Base-by-base conservation (phyloP, 2,329 filamentous ascomycete genomes). In the Ophiognomonia clavigignenti-juglandacearum region DNA sequence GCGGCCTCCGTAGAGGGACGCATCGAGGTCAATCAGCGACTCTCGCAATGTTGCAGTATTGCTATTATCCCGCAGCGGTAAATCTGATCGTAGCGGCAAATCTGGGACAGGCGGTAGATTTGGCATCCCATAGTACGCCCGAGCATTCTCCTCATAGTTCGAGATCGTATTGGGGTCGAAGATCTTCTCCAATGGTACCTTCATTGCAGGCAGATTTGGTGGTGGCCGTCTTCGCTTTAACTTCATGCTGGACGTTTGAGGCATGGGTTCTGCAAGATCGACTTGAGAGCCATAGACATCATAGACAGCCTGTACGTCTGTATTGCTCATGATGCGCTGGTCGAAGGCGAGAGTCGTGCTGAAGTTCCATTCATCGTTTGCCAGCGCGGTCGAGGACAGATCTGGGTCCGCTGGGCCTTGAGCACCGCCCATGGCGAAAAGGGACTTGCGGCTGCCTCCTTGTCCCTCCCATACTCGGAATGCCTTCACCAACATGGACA, bases 401-500 rank as follows among this genome's bases (percentile, higher is more conserved):
- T 75, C 70, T 13, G 66, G 58, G 39, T 66, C 66, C 2, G 65
- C 64, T 11, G 74, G 70, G 2, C 69, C 74, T 53, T 81, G 77
- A 2, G 80, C 81, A 48, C 81, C 82, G 19, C 77, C 77, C 3
- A 72, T 64, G 6, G 73, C 73, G 53, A 85, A 85, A 1, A 85
- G 68, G 14, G 82, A 85, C 53, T 78, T 79, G 38, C 87, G 77
- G 54, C 79, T 80, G 23, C 86, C 86, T 20, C 87, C 87, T 55
- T 80, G 77, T 7, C 82, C 76, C 62, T 91, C 86, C 87, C 87
- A 92, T 18, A 83, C 60, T 59, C 82, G 84, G 66, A 86, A 92
- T 11, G 80, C 82, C 54, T 81, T 78, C 9, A 92, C 83, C 1
- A 92, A 71, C 50, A 80, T 72, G 3, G 79, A 69, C 3, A 92